Conservation (phyloP, 768 basidiomycete genomes). For the Dacryopinax spathularia region DNA sequence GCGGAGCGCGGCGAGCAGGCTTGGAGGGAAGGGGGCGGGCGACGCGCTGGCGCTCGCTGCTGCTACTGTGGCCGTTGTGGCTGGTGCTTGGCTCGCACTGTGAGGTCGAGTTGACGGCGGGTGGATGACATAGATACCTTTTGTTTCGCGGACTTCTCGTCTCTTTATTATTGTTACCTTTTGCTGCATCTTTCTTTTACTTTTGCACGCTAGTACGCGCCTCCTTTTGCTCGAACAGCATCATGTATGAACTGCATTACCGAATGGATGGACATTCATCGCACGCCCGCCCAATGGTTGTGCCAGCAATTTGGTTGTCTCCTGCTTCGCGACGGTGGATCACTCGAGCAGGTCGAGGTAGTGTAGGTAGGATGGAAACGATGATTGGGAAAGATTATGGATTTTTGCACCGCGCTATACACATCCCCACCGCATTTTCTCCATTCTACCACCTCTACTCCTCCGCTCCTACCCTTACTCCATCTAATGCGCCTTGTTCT, state of each 20-base stretch:
- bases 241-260: not conserved
- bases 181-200: too few species aligned
- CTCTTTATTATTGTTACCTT: too few species aligned
- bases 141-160: not conserved
- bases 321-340: too few species aligned
- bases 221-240: not conserved
- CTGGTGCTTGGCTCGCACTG: not conserved
- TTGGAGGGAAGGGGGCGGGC: too few species aligned
- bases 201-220: not conserved
- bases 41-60: not conserved
- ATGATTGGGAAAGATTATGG: not conserved
- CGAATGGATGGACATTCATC: conserved; percentile 4
- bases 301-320: too few species aligned
- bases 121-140: not conserved
- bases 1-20: not conserved
- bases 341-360: too few species aligned
- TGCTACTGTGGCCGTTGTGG: not conserved
- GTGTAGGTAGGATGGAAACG: not conserved
- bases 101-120: too few species aligned
- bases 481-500: conserved; percentile 72
- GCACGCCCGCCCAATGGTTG: not conserved
- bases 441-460: not conserved
- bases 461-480: too few species aligned
- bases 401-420: conserved; percentile 2
- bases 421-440: not conserved